Base-by-base conservation (phyloP, 495 filamentous ascomycete species). In the Penicillium canescens region DNA sequence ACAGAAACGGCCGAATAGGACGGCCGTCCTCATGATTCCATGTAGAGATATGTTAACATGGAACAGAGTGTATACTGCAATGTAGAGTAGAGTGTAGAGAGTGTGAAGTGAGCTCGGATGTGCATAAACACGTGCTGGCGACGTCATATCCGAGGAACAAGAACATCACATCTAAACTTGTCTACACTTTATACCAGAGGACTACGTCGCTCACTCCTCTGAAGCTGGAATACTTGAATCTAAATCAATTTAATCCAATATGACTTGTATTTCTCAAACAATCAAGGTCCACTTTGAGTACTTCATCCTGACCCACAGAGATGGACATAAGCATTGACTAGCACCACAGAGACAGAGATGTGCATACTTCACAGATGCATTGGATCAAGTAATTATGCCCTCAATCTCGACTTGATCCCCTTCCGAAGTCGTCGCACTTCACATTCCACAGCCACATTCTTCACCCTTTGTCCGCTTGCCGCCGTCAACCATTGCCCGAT, bases 21-120 rank as follows among this genome's bases (percentile, higher is more conserved):
- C 60, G 62, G 66, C 77, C 73, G 73, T 70, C 80, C 77, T 81
- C 83, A 86, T 85, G 54, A 50, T 77, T 63, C 66, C 63, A 63
- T 54, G 49, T 28, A 54, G 52, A 24, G 6, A 13, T 34, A 14
- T 42, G 16, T 31, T 41, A 54, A 42, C 34, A 47, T 56, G 41
- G 49, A 57, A 50, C 14, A n/a, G 12, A 18, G 34, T 28, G 13
- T 16, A 18, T 7, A 31, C 28, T 31, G 2, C 7, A 31, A 31
- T 14, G 21, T 38, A 36, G 3, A 18, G 13, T 8, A 12, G 18
- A 8, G 24, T 11, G 18, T 18, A n/a, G 26, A 33, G 28, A 28
- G 23, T 37, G 34, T 46, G 13, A 21, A 31, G 16, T 13, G 36
- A 13, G 13, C 20, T 53, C 26, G 43, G 43, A 36, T 52, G 7